Evolutionary conservation across 352 stramenopile genomes (phyloP), one percentile per base, ranked within the genome.

Genomic region (Pythium biforme): DNA sequence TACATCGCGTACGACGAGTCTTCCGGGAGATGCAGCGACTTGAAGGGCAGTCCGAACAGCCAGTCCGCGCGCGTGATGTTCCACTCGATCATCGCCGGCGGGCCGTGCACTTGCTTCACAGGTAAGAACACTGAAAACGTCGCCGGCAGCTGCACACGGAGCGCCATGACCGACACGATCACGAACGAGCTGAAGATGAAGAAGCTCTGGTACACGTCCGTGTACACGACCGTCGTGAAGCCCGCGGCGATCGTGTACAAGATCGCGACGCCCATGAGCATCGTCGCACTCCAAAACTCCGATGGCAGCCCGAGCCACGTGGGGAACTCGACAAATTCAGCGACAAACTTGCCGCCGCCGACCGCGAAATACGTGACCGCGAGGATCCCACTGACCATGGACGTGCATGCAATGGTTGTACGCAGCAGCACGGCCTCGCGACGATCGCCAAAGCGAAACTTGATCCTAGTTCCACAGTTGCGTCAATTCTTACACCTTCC

Each of bases 141-240:
- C 0, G 73, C 61, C 3, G 84, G 84, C 7, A 93, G 58, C 3
- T 81, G 69, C 10, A 83, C 64, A 55, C 74, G 70, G n/a, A 88
- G 72, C 14, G 81, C 81, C 75, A 89, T 81, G 9, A 71, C 53
- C 3, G 68, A 77, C 10, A 93, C 80, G 52, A 89, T 77, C 20
- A 79, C 47, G 53, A 92, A 92, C 4, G 83, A 90, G 43, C 74
- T 68, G 62, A 90, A 92, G 67, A 92, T 91, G 56, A 92, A 92
- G 25, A 90, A 25, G 37, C 81, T 90, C 69, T 92, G 83, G 59
- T 92, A 92, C 29, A 92, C 81, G 39, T 92, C 83, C 25, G 83
- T 92, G 76, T 88, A 90, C 50, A 92, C 83, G 33, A 90, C 79
- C 1, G 83, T 89, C 37, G 81, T 86, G 64, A 79, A 92, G 0